Base-by-base conservation (phyloP, 139 green algal species). In the Raphidocelis subcapitata region DNA sequence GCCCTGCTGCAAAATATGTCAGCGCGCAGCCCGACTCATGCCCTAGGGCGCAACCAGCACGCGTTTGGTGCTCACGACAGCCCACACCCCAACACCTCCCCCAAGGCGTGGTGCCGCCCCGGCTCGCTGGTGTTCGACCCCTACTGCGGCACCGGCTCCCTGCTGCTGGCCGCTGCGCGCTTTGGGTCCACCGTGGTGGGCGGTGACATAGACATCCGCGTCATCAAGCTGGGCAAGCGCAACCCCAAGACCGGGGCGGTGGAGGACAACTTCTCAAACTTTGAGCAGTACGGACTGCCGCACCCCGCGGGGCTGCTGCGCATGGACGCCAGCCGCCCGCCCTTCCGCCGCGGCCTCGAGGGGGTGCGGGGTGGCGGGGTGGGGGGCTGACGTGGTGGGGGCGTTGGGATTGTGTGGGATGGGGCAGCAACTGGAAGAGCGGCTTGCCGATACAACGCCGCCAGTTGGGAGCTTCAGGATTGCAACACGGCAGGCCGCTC, bases 111-210 rank as follows among this genome's bases (percentile, higher is more conserved):
- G 88, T 84, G 91, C 28, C 35, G 69, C 32, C 66, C n/a, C 4
- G 73, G 79, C 2, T 46, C 56, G 21, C 36, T 89, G 33, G 72
- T 85, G 28, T 49, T 82, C 24, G 84, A 90, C 67, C 84, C 84
- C 0, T 90, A 84, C 31, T 87, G 89, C n/a, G 94, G 94, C 33
- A 98, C 94, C 0, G 94, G 95, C 37, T 93, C 86, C 82, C 88
- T 98, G 35, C 77, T 98, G 18, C 78, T 99, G 36, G 87, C 92
- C 8, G 91, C 90, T 15, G 89, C 91, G 21, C 67, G 88, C 28
- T 79, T 83, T 37, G 90, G 92, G 15, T 90, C 85, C 0, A 35
- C 81, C 36, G 92, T 89, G 0, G 67, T 97, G 57, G 93, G 93
- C 0, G 55, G 72, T 0, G 93, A 97, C 84, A 97, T 97, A 23